A percentile compares a stretch with the other conserved stretches of the same genome.
Evolutionary conservation across 2,329 filamentous ascomycete genomes (phyloP).

Genomic region (Aspergillus eucalypticola): DNA sequence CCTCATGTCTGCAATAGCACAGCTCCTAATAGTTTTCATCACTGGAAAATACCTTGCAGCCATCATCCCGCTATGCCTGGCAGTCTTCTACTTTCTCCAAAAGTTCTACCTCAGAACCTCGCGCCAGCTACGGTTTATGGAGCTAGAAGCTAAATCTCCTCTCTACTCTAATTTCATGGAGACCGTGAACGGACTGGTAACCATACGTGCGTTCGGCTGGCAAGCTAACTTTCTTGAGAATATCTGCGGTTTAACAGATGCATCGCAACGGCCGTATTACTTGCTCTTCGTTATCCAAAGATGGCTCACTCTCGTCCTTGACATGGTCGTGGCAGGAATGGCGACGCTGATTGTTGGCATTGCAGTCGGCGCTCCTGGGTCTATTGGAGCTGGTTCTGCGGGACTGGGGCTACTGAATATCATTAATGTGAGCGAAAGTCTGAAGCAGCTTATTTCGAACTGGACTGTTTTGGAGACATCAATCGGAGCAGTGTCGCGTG

Average conservation of each 20-base stretch:
- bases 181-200: conserved; percentile 50
- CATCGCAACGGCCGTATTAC: conserved; percentile 48
- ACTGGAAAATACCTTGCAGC: conserved; percentile 7
- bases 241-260: conserved; percentile 40
- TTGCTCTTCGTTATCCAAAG: conserved; percentile 47
- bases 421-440: conserved; percentile 47
- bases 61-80: conserved; percentile 46
- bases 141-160: conserved; percentile 54
- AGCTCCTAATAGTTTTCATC: conserved; percentile 4
- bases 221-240: conserved; percentile 40
- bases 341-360: conserved; percentile 47
- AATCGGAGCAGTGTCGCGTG: conserved; percentile 46
- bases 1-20: conserved; percentile 6
- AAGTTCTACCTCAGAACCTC: conserved; percentile 57
- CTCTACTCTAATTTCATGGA: conserved; percentile 56
- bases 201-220: conserved; percentile 55
- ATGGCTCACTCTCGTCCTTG: conserved; percentile 46
- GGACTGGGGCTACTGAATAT: conserved; percentile 51
- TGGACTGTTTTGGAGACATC: conserved; percentile 57
- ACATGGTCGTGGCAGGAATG: conserved; percentile 45
- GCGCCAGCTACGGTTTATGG: conserved; percentile 52
- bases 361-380: conserved; percentile 37
- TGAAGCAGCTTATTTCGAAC: conserved; percentile 45
- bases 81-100: conserved; percentile 50
- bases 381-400: conserved; percentile 44